Conservation (phyloP, 805 yeast genomes). For the Zygoascus flipseniorum region DNA sequence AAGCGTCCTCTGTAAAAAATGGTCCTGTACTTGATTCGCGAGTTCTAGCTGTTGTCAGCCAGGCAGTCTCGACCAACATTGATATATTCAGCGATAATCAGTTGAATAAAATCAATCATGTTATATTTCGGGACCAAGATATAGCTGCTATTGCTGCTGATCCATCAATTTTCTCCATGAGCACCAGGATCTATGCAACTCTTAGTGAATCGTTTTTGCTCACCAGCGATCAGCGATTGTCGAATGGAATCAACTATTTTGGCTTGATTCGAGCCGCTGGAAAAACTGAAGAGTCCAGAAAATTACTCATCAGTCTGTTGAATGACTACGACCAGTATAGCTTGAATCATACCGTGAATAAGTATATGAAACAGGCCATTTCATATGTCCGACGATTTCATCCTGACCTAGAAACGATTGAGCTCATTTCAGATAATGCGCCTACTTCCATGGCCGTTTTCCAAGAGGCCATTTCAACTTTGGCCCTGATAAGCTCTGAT, state of each 20-base stretch:
- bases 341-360: not conserved
- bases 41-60: not conserved
- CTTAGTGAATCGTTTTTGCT: not conserved
- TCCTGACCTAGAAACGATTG: not conserved
- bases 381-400: not conserved
- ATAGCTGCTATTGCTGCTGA: not conserved
- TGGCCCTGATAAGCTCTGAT: not conserved
- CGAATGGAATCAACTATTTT: constrained; percentile 19
- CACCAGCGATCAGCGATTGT: not conserved
- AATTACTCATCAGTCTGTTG: constrained; percentile 15
- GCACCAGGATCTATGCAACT: not conserved
- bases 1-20: not conserved
- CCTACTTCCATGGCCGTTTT: not conserved
- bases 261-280: constrained; percentile 14
- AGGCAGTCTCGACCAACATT: not conserved
- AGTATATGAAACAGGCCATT: not conserved
- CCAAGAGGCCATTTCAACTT: not conserved
- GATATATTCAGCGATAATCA: not conserved
- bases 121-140: not conserved
- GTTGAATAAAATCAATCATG: not conserved
- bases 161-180: not conserved
- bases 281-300: constrained; percentile 14
- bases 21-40: not conserved
- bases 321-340: not conserved
- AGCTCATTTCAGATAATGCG: not conserved